These are phyloP conservation scores for Xylaria scruposa DNA, from an alignment of 495 filamentous ascomycete species.

Conservation along the genomic window DNA sequence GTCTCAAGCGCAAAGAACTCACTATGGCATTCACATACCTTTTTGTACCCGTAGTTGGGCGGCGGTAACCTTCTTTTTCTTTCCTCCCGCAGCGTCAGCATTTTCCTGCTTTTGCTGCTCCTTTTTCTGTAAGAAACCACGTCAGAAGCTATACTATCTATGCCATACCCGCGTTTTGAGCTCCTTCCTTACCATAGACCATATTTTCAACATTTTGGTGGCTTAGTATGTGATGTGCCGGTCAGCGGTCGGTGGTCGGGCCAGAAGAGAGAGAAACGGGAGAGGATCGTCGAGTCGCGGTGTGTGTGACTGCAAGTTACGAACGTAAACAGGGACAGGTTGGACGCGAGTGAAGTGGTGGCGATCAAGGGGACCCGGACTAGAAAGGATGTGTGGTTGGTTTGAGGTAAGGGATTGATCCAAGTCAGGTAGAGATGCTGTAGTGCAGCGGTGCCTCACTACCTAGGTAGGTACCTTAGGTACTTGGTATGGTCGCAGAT, in stretches of 20 bases:
- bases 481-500: neutral
- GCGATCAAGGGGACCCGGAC: neutral
- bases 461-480: neutral
- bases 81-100: constrained; percentile 73
- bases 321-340: neutral
- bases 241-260: neutral
- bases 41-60: constrained; percentile 96
- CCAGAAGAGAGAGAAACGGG: neutral
- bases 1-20: neutral
- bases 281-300: neutral
- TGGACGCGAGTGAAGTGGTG: neutral
- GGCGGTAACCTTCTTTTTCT: constrained; percentile 98
- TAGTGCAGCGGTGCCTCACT: neutral
- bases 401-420: constrained; percentile 10
- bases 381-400: neutral
- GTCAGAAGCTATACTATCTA: constrained; percentile 22
- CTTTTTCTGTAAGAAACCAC: constrained; percentile 70
- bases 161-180: neutral
- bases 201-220: constrained; percentile 95
- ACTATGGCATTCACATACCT: constrained; percentile 61
- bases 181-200: constrained; percentile 83
- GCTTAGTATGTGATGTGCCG: constrained; percentile 9
- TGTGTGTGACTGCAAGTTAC: neutral
- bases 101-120: constrained; percentile 93
- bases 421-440: neutral